phyloP scores from a whole-genome alignment of 805 yeast species.

The Lipomyces oligophaga region DNA sequence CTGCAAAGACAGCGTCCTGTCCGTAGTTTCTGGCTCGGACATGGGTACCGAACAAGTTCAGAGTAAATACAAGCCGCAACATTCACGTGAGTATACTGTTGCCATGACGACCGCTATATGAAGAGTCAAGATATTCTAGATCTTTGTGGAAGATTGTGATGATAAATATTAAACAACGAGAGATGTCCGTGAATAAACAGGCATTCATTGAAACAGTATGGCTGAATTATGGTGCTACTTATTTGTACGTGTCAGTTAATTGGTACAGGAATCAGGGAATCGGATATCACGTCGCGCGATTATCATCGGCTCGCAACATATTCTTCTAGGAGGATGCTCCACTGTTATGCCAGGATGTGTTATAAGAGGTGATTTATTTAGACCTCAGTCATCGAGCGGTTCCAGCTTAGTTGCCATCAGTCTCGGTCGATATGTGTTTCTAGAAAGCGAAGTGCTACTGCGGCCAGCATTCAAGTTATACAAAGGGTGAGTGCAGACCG shows the following conservation, averaged over 20 bases:
- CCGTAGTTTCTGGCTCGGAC: too few relatives aligned
- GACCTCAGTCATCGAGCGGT: not conserved
- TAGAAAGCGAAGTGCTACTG: slow-evolving; percentile 32
- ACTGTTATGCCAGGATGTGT: slow-evolving; percentile 36
- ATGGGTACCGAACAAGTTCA: too few relatives aligned
- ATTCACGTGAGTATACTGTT: too few relatives aligned
- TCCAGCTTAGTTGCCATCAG: slow-evolving; percentile 28
- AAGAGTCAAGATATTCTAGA: too few relatives aligned
- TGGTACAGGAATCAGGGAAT: slow-evolving; percentile 36
- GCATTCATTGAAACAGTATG: slow-evolving; percentile 22
- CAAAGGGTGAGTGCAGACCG: slow-evolving; percentile 16
- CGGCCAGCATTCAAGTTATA: slow-evolving; percentile 35
- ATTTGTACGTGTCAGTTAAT: not conserved
- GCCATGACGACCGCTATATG: too few relatives aligned
- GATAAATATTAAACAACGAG: too few relatives aligned
- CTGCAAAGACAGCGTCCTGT: too few relatives aligned
- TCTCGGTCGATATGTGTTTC: slow-evolving; percentile 38
- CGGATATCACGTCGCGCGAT: slow-evolving; percentile 36
- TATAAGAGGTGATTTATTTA: slow-evolving; percentile 38
- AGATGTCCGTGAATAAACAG: too few relatives aligned
- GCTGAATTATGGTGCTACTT: not conserved
- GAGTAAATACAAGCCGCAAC: too few relatives aligned
- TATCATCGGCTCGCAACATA: slow-evolving; percentile 38
- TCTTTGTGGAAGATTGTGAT: too few relatives aligned
- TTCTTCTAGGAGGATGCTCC: slow-evolving; percentile 40